Conservation (phyloP, 495 filamentous ascomycete genomes). For the Penicillium taxi region DNA sequence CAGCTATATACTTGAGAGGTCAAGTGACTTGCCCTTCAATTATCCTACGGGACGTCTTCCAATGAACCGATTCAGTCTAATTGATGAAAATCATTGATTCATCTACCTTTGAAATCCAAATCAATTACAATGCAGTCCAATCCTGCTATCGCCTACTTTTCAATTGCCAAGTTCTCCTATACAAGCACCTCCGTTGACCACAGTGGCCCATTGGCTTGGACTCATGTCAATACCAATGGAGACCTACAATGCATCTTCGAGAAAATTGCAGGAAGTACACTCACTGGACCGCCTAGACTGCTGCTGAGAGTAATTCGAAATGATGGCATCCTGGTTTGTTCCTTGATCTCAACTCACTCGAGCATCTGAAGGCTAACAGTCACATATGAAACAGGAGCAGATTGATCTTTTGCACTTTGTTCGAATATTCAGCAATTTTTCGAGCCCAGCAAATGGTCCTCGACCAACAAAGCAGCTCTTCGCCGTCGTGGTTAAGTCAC, state of each 20-base stretch:
- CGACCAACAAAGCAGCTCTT: constrained; percentile 19
- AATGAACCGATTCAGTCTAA: too few relatives aligned
- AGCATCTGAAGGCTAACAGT: constrained; percentile 2
- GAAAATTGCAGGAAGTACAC: constrained; percentile 3
- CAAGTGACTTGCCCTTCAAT: too few relatives aligned
- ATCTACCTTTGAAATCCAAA: too few relatives aligned
- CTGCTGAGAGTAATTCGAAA: constrained; percentile 23
- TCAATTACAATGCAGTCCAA: constrained; percentile 1
- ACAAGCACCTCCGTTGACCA: constrained; percentile 27
- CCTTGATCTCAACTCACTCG: neutral
- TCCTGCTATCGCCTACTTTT: constrained; percentile 18
- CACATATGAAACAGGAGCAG: constrained; percentile 25
- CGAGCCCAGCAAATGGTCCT: constrained; percentile 3
- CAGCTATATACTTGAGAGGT: too few relatives aligned
- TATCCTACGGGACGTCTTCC: too few relatives aligned
- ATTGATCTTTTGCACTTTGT: constrained; percentile 25
- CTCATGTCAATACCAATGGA: constrained; percentile 28
- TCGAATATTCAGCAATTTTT: constrained; percentile 10
- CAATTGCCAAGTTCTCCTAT: constrained; percentile 38
- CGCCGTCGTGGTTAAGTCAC: constrained; percentile 36
- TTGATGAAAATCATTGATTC: too few relatives aligned
- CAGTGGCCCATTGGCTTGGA: constrained; percentile 31
- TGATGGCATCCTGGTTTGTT: constrained; percentile 24
- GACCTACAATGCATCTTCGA: constrained; percentile 27
- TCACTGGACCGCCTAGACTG: constrained; percentile 3